These are phyloP conservation scores for Raphanus sativus DNA, from an alignment of 345 rosid species.

Conservation along the genomic window DNA sequence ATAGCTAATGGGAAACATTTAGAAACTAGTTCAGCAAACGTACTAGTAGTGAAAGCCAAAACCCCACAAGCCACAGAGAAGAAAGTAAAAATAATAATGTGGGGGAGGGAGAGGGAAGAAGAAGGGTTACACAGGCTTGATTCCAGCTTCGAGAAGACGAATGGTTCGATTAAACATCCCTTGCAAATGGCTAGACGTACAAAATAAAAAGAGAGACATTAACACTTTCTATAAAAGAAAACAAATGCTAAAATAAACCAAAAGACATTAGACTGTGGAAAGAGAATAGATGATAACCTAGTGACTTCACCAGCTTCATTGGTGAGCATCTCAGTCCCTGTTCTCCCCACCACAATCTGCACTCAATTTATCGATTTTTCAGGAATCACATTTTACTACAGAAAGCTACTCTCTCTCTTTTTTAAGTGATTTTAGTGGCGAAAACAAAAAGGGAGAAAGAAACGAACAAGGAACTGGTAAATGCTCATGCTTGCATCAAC, in stretches of 20 bases:
- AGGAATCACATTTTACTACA: not conserved
- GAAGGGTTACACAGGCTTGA: conserved; percentile 76
- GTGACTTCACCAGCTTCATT: conserved; percentile 99
- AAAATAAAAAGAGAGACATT: not conserved
- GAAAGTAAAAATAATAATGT: not conserved
- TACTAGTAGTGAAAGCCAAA: not conserved
- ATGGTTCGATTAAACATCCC: conserved; percentile 94
- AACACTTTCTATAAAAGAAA: not conserved
- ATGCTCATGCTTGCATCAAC: conserved; percentile 99
- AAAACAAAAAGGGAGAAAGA: not conserved
- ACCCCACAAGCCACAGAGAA: not conserved
- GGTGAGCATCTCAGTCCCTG: conserved; percentile 85
- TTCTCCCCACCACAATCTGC: conserved; percentile 94
- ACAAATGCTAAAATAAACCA: not conserved
- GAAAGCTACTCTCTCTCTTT: not conserved
- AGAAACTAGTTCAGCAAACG: conserved; percentile 2
- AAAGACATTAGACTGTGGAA: not conserved
- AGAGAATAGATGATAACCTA: conserved; percentile 42
- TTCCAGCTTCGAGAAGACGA: conserved; percentile 94
- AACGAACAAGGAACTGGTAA: conserved; percentile 84
- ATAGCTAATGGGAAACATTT: conserved; percentile 49
- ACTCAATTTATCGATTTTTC: not conserved
- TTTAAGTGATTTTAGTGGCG: not conserved
- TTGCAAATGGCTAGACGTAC: conserved; percentile 67
- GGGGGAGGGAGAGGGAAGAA: conserved; percentile 14